Evolutionary conservation across 2,329 filamentous ascomycete genomes (phyloP), one percentile per base, ranked within the genome.

Genomic region (Aspergillus amoenus): DNA sequence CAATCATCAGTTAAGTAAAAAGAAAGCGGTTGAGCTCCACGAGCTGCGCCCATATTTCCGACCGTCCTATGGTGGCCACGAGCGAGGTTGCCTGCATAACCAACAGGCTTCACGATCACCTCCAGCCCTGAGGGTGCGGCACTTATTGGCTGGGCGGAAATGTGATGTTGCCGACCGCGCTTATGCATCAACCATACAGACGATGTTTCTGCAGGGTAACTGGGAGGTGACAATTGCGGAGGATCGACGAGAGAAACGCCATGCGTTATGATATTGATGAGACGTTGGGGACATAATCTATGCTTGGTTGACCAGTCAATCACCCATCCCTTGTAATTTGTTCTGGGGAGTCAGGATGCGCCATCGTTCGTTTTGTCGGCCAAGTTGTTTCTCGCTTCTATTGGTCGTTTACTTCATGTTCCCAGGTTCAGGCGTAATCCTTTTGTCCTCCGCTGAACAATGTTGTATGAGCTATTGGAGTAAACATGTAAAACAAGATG

Each of bases 21-120:
- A 11, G 22, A 41, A 37, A 47, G 44, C 17, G 41, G 43, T 42
- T 39, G 37, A 53, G 48, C 44, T 40, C 45, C 56, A 58, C 59
- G 40, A 46, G 55, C 40, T 47, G 59, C 60, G 40, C 54, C 54
- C 45, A 48, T 27, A 9, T 44, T 32, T 30, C 45, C 32, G 41
- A 57, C 18, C 43, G 52, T 42, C 59, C 61, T 62, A 61, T 62
- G 55, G 57, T 56, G 55, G 34, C 47, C 56, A 55, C 44, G 49
- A 46, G 56, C 41, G 32, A 30, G 50, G 46, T 47, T 57, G 50
- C 49, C 48, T 47, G 52, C 52, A 52, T 51, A 37, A 40, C 46
- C 40, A 43, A 50, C 18, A 44, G 49, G 47, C 53, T 44, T 53
- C 48, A 55, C 55, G 37, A 27, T 58, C 60, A 60, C 60, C 39